phyloP scores from a whole-genome alignment of 2,329 filamentous ascomycete species.

The Colletotrichum higginsianum region DNA sequence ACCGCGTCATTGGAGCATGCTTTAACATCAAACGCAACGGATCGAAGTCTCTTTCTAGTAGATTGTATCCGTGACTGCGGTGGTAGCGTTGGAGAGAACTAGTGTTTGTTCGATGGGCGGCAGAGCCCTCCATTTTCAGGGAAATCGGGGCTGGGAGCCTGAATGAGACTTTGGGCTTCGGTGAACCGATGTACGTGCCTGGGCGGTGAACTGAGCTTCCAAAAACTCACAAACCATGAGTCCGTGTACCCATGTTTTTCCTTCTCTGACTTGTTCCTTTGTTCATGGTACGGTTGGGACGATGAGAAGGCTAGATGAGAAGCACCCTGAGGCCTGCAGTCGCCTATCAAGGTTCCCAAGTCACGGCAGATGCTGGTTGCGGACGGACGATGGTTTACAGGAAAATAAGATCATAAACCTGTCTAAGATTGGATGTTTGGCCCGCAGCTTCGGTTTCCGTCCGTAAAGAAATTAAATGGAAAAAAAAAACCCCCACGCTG shows the following conservation, averaged over 20 bases:
- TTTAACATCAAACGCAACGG: not conserved
- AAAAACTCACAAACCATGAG: too few relatives aligned
- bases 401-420: not conserved
- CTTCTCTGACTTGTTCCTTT: not conserved
- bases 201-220: too few relatives aligned
- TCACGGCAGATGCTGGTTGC: not conserved
- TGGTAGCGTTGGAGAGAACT: too few relatives aligned
- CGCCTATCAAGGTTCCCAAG: not conserved
- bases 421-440: not conserved
- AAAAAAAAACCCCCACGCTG: too few relatives aligned
- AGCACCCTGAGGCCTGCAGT: not conserved
- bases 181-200: not conserved
- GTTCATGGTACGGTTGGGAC: not conserved
- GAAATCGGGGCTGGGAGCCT: not conserved
- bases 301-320: not conserved
- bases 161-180: not conserved
- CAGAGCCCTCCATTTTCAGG: not conserved
- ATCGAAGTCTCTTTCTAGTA: not conserved
- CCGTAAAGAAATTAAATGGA: too few relatives aligned
- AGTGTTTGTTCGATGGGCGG: not conserved
- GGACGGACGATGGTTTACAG: too few relatives aligned
- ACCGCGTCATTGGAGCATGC: not conserved
- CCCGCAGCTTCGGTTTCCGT: too few relatives aligned
- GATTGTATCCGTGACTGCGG: too few relatives aligned
- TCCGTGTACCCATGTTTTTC: not conserved